Evolutionary conservation across 768 basidiomycete species (phyloP).

Genomic region (Pleurotus sapidus): DNA sequence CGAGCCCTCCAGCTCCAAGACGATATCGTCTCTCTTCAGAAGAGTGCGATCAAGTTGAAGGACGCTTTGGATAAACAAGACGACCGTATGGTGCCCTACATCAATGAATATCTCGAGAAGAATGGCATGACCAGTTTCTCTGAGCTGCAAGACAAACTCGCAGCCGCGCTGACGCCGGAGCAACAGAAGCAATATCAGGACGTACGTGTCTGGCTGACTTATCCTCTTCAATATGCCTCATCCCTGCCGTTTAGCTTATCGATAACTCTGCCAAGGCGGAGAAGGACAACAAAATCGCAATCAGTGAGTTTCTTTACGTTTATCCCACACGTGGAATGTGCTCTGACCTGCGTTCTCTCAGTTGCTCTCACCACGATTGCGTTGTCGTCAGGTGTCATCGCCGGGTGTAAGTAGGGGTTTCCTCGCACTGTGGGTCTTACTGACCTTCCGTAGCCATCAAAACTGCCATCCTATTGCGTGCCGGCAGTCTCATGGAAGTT

Average conservation of each 20-base stretch:
- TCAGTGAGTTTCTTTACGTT: background rate
- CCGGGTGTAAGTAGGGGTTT: background rate
- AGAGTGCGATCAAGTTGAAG: background rate
- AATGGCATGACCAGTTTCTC: background rate
- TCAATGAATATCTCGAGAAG: constrained; percentile 1
- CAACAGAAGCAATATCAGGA: constrained; percentile 1
- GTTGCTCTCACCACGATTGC: background rate
- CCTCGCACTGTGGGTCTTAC: background rate
- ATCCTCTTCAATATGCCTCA: background rate
- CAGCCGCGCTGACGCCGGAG: constrained; percentile 1
- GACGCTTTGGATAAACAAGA: background rate
- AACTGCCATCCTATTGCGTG: background rate
- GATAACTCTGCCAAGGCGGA: background rate
- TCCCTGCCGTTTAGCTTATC: background rate
- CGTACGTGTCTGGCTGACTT: background rate
- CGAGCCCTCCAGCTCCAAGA: constrained; percentile 3
- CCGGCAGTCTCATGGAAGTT: background rate
- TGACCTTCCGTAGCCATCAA: background rate
- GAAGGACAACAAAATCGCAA: background rate
- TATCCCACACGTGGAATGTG: background rate
- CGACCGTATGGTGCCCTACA: constrained; percentile 3
- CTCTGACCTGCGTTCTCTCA: background rate
- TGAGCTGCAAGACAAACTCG: constrained; percentile 1
- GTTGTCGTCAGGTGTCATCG: background rate
- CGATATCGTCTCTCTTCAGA: constrained; percentile 1